These are phyloP conservation scores for Conringia planisiliqua DNA, from an alignment of 345 rosid genomes.

Conservation along the genomic window DNA sequence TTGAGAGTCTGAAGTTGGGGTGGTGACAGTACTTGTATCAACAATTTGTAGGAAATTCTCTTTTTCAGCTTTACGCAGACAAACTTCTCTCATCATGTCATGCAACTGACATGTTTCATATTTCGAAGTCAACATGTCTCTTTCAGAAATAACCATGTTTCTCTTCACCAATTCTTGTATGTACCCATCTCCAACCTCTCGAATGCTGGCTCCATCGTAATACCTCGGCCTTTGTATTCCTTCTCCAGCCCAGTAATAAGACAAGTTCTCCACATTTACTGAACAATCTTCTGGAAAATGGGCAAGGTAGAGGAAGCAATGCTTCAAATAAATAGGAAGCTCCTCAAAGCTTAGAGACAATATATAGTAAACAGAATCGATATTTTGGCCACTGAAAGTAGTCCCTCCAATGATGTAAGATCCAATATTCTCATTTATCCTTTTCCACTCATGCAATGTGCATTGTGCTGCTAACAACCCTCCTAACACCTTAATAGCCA, in stretches of 20 bases:
- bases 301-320: neutral
- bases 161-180: too few relatives aligned
- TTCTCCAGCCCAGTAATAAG: constrained; percentile 39
- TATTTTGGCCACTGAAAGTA: neutral
- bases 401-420: too few relatives aligned
- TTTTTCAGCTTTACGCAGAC: constrained; percentile 17
- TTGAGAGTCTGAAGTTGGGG: too few relatives aligned
- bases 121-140: neutral
- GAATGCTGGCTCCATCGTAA: constrained; percentile 3
- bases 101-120: neutral
- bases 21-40: too few relatives aligned
- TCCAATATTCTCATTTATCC: too few relatives aligned
- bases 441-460: neutral
- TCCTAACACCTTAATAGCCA: neutral
- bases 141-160: too few relatives aligned
- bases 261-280: neutral
- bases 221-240: constrained; percentile 15
- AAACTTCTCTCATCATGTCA: constrained; percentile 25
- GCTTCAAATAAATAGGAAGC: constrained; percentile 8
- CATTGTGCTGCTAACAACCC: neutral
- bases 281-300: neutral
- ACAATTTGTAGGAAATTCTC: neutral
- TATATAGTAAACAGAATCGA: neutral
- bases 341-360: constrained; percentile 19
- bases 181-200: constrained; percentile 14